Evolutionary conservation across 164 flowering plant genomes (phyloP), one percentile per base, ranked within the genome.

Genomic region (Protea cynaroides): DNA sequence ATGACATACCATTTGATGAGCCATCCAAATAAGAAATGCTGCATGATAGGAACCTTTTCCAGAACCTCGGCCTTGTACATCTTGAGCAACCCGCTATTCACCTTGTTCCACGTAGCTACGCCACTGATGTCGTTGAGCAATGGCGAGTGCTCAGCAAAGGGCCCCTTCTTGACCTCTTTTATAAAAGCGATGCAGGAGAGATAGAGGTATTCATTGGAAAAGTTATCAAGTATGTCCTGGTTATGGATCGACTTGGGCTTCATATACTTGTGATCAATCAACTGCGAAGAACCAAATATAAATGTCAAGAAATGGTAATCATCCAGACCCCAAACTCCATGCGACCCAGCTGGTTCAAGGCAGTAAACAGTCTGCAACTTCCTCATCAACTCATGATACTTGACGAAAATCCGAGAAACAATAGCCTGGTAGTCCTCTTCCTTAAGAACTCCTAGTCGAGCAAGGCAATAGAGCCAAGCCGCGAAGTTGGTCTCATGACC

Each of bases 311-410:
- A 94, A 74, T 91, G 96, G 54, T 86, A 94, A 63, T 94, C 98
- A 74, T 94, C 97, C 7, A 90, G 81, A 5, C 97, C 97, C 98
- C 98, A 94, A 69, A 94, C 97, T 0, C 98, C 98, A 62, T 94
- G 98, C 2, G 98, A 94, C 17, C 98, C 98, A 1, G 98, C 98
- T 0, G 96, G 98, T 76, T 90, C 98, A 37, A 93, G 75, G 58
- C 76, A 74, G 59, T 93, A 93, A n/a, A 71, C 72, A 21, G 12
- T 53, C 68, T 77, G 98, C 80, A 94, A 74, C 47, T 82, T 84
- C 78, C 97, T 82, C 98, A 91, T 89, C 78, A 94, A 58, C 7
- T 84, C 96, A 38, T 90, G 69, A 64, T 94, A 94, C 79, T 80
- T 89, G 17, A 85, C 87, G 62, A 94, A 90, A 57, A 85, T 83